Conservation (phyloP, 495 filamentous ascomycete species). For the Podospora fimiseda region DNA sequence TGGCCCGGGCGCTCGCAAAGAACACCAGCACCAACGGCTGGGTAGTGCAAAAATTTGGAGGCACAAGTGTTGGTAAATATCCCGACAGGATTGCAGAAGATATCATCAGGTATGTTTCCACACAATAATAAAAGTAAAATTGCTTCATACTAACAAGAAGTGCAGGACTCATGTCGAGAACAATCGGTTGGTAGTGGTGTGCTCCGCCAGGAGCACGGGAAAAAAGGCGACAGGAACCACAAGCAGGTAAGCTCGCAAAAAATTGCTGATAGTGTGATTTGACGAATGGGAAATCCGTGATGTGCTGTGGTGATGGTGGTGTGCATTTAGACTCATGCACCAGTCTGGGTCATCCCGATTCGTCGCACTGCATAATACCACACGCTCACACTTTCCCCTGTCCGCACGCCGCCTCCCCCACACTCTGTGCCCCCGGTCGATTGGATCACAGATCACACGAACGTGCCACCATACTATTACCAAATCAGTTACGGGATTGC, state of each 20-base stretch:
- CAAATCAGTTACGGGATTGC: conserved; percentile 9
- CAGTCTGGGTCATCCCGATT: neutral
- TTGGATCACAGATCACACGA: neutral
- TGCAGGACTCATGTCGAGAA: conserved; percentile 58
- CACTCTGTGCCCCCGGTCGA: neutral
- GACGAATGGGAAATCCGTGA: neutral
- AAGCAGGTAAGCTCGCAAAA: conserved; percentile 63
- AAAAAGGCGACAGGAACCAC: conserved; percentile 91
- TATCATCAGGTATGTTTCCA: conserved; percentile 26
- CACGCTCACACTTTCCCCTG: neutral
- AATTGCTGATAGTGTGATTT: too few relatives aligned
- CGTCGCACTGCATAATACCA: neutral
- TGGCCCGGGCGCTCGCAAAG: conserved; percentile 20
- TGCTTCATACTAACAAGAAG: conserved; percentile 6
- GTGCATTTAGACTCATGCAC: neutral
- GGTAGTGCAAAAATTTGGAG: conserved; percentile 84
- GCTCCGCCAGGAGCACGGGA: conserved; percentile 83
- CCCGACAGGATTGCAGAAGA: conserved; percentile 35
- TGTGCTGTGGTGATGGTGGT: neutral
- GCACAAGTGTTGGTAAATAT: conserved; percentile 56
- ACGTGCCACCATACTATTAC: neutral
- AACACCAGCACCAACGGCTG: conserved; percentile 45
- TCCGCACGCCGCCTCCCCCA: neutral
- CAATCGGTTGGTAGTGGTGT: conserved; percentile 77
- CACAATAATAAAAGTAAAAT: neutral